Base-by-base conservation (phyloP, 176 grass and related monocot species). In the Cymbopogon citratus region DNA sequence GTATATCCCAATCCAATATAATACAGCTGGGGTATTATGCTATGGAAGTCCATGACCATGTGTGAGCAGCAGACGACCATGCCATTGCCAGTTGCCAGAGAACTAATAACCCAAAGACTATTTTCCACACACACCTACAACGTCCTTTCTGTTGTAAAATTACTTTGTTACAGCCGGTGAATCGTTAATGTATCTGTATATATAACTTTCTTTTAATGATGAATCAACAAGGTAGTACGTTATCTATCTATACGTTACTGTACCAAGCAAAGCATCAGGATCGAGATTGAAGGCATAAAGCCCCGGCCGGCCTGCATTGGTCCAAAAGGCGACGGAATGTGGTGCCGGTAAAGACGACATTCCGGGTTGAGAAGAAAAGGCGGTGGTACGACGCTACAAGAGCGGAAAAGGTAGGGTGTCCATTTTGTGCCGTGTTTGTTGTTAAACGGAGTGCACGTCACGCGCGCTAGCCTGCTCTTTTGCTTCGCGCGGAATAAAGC, bases 401-500 rank as follows among this genome's bases (percentile, higher is more conserved):
- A 69, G 29, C 51, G 13, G 10, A 26, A 76, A 77, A 44, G 33
- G 82, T 1, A 3, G 80, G 41, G 38, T 44, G 72, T 48, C 70
- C 83, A 67, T 78, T 66, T 24, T 14, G 57, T 78, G 72, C 83
- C 6, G 21, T 65, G 81, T 29, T 34, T 65, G 83, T 59, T 66
- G 83, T 82, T 64, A 57, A 86, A 89, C 83, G 67, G 51, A 82
- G 87, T 59, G 78, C 87, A 77, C 73, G 54, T 81, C 87, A 71
- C 71, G 82, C 77, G 81, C 61, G 75, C 51, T 24, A 59, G 56
- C 56, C 25, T 19, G 6, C 69, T 14, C 61, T 67, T 69, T 74
- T 75, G 8, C 10, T 25, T 26, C 41, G 2, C 6, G 59, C 48
- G 19, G 81, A 76, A 76, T 76, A 85, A 85, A 85, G 82, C 63